Evolutionary conservation across 2,329 filamentous ascomycete genomes (phyloP).

Genomic region (Akanthomyces uredinophilus): DNA sequence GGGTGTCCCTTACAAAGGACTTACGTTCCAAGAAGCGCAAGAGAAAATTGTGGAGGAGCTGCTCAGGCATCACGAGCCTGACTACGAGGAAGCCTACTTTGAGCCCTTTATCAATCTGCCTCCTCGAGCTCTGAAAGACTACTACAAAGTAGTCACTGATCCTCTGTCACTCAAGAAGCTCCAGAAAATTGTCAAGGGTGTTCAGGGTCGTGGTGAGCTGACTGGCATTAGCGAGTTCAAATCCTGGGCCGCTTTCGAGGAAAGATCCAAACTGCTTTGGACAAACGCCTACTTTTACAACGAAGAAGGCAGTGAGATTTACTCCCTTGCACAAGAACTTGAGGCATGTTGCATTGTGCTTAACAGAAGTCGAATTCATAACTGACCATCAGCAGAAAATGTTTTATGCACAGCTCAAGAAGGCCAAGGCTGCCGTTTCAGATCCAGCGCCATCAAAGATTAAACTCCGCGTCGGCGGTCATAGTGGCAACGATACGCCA

Average conservation of each 20-base stretch:
- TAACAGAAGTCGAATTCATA: neutral
- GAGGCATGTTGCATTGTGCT: conserved; percentile 50
- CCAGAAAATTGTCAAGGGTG: conserved; percentile 70
- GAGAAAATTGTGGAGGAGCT: conserved; percentile 78
- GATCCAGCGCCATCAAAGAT: conserved; percentile 73
- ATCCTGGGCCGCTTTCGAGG: conserved; percentile 75
- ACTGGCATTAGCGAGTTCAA: conserved; percentile 67
- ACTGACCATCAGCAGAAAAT: conserved; percentile 48
- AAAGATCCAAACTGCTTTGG: conserved; percentile 78
- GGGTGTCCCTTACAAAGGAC: conserved; percentile 59
- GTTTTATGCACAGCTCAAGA: conserved; percentile 62
- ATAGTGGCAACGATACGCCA: conserved; percentile 38
- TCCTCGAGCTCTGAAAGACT: conserved; percentile 70
- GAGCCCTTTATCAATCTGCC: conserved; percentile 75
- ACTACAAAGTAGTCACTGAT: conserved; percentile 77
- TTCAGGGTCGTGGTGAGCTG: conserved; percentile 60
- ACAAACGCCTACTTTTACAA: conserved; percentile 85
- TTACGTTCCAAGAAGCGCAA: conserved; percentile 78
- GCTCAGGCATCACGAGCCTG: conserved; percentile 61
- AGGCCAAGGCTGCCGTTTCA: conserved; percentile 66
- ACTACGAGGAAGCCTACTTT: conserved; percentile 65
- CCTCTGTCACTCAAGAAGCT: conserved; percentile 74
- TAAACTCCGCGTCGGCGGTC: conserved; percentile 67
- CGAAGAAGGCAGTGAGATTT: conserved; percentile 84
- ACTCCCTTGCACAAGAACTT: conserved; percentile 68